Evolutionary conservation across 2,329 filamentous ascomycete genomes (phyloP), one percentile per base, ranked within the genome.

Genomic region (Xylariales sp.): DNA sequence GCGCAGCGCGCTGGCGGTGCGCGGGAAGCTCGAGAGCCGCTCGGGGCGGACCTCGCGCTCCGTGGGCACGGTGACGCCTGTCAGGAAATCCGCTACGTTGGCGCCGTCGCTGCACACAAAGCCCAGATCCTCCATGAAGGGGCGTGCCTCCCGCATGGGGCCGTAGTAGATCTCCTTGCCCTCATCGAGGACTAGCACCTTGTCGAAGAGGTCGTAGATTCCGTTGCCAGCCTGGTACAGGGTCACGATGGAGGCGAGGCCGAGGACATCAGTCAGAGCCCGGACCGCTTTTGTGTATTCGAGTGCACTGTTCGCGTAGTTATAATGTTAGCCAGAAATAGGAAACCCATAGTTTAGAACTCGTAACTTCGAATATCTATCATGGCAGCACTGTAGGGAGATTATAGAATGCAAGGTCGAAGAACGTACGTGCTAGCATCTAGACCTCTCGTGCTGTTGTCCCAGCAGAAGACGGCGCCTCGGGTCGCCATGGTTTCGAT

Each of bases 161-260:
- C 82, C 82, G 45, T 82, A 85, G 61, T 73, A 86, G 31, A 84
- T 69, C 47, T 85, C 57, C 43, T 78, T 76, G 32, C 82, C 82
- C 40, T 78, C 72, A 32, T 85, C 80, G 4, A 86, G 67, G 7
- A 86, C 72, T 1, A 85, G 65, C 0, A 85, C 80, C 51, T 85
- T 86, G 54, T 86, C 81, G 52, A 86, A 85, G 0, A 81, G 67
- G 18, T 83, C 65, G 53, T 83, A 85, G 41, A 86, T 85, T 17
- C 74, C 78, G 39, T 86, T 83, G 5, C 79, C 78, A 4, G 83
- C 82, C 52, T 86, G 83, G 53, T 87, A 86, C 0, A 85, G 64
- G 0, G 79, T 82, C 11, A 83, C 76, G 32, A 83, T 76, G 1
- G 77, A 73, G 0, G 77, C 63, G 4, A 82, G 42, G 13, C 33